These are phyloP conservation scores for Quercus agrifolia DNA, from an alignment of 306 rosid species.

Conservation along the genomic window DNA sequence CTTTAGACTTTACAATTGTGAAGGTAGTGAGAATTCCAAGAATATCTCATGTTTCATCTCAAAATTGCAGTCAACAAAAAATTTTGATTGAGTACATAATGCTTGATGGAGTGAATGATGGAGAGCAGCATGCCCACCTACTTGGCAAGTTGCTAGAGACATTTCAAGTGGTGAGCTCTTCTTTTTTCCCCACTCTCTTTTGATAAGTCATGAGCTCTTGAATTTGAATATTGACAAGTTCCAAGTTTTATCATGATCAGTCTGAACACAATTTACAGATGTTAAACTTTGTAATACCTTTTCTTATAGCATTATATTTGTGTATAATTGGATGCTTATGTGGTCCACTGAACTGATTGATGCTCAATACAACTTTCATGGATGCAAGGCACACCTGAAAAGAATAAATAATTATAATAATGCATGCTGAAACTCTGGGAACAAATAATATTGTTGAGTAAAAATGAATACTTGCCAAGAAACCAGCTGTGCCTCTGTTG, in stretches of 20 bases:
- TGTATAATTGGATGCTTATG: background rate
- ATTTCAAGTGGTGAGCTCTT: constrained; percentile 75
- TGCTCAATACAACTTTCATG: background rate
- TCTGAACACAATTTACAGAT: background rate
- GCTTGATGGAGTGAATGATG: constrained; percentile 96
- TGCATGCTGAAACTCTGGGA: background rate
- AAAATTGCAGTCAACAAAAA: constrained; percentile 63
- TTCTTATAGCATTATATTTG: background rate
- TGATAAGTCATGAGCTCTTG: constrained; percentile 60
- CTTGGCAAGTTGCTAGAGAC: constrained; percentile 78
- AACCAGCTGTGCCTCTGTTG: background rate
- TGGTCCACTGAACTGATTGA: too few species aligned
- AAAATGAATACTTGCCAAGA: background rate
- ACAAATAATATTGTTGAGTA: background rate
- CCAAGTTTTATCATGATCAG: background rate
- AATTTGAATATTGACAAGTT: constrained; percentile 2
- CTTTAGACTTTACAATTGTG: background rate
- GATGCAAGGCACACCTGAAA: background rate
- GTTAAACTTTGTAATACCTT: background rate
- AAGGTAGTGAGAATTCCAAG: constrained; percentile 3
- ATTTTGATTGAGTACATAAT: constrained; percentile 95
- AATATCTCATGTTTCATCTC: constrained; percentile 7
- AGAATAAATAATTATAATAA: background rate
- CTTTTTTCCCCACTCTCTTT: too few species aligned
- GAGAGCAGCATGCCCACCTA: constrained; percentile 85